Percentiles rank a stretch among this genome's conserved stretches.
These are phyloP conservation scores for Mycena floridula DNA, from an alignment of 768 basidiomycete species.

Conservation along the genomic window DNA sequence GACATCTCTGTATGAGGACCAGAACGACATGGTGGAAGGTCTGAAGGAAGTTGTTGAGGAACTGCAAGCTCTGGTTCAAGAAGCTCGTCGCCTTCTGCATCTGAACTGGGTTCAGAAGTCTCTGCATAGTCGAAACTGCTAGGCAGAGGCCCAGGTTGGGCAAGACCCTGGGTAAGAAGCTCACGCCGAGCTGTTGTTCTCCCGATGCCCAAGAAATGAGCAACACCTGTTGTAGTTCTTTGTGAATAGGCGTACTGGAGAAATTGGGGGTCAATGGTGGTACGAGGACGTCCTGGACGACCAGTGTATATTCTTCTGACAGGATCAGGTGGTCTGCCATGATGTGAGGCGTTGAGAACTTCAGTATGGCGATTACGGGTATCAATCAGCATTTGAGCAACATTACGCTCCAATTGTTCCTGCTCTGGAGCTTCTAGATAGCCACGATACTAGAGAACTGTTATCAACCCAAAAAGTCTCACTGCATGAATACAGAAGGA, in stretches of 20 bases:
- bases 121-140: neutral
- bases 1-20: constrained; percentile 9
- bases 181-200: neutral
- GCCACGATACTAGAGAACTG: too few species aligned
- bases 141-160: neutral
- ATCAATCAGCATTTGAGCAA: too few species aligned
- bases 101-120: neutral
- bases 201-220: neutral
- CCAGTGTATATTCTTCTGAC: neutral
- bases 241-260: neutral
- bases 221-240: neutral
- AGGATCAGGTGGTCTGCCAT: neutral
- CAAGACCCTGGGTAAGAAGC: constrained; percentile 4
- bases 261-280: neutral
- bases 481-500: too few species aligned
- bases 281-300: neutral
- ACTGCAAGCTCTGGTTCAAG: neutral
- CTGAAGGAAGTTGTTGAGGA: neutral
- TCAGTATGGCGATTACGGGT: neutral
- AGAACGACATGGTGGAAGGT: neutral
- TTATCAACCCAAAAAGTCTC: too few species aligned
- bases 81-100: neutral
- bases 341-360: neutral
- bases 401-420: too few species aligned
- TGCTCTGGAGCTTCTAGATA: too few species aligned